phyloP scores from a whole-genome alignment of 805 yeast genomes.

The Ogataea corticis region DNA sequence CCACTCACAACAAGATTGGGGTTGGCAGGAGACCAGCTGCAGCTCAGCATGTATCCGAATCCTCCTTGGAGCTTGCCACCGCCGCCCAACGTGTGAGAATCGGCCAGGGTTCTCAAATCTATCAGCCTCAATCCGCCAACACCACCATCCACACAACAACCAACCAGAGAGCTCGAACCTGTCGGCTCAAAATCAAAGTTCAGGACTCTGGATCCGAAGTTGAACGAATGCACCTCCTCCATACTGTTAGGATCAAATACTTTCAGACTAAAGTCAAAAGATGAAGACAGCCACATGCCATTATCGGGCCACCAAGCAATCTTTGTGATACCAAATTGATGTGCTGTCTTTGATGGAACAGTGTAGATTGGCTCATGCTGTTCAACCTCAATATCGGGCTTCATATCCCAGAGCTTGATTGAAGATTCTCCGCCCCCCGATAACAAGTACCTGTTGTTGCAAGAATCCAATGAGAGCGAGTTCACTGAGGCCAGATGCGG shows the following conservation, averaged over 20 bases:
- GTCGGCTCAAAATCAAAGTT: constrained; percentile 60
- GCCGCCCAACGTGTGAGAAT: constrained; percentile 63
- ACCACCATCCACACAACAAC: constrained; percentile 66
- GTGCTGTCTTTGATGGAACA: constrained; percentile 44
- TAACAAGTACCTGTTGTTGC: constrained; percentile 47
- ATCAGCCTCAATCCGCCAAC: constrained; percentile 49
- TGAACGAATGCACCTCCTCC: constrained; percentile 65
- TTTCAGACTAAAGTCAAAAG: constrained; percentile 75
- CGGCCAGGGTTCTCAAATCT: constrained; percentile 71
- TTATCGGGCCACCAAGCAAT: constrained; percentile 92
- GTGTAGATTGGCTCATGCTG: constrained; percentile 22
- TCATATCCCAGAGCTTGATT: constrained; percentile 65
- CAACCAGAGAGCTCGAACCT: constrained; percentile 54
- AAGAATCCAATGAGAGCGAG: constrained; percentile 55
- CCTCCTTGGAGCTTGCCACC: constrained; percentile 33
- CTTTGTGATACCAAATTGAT: constrained; percentile 70
- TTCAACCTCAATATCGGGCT: constrained; percentile 19
- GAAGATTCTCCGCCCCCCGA: constrained; percentile 77
- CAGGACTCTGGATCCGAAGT: constrained; percentile 61
- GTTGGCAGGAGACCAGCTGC: constrained; percentile 67
- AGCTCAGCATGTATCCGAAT: constrained; percentile 31
- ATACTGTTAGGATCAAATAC: constrained; percentile 78
- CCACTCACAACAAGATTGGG: constrained; percentile 71
- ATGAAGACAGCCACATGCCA: constrained; percentile 81
- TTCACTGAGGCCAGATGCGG: constrained; percentile 58